Evolutionary conservation across 257 asterid genomes (phyloP).

Genomic region (Voacanga thouarsii): DNA sequence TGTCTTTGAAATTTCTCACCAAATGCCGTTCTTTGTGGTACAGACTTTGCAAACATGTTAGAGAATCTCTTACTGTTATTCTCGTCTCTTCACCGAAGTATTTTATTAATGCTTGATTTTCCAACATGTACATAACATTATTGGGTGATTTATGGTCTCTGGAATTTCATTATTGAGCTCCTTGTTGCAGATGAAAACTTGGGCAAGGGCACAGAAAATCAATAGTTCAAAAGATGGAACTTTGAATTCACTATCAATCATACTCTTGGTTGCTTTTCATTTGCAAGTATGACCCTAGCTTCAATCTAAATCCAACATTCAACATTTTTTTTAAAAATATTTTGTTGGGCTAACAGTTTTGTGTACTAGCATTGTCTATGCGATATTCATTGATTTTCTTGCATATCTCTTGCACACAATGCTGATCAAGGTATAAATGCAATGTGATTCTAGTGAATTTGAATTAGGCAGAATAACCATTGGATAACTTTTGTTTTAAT

Average conservation of each 20-base stretch:
- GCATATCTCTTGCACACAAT: not conserved
- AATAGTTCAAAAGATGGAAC: constrained; percentile 85
- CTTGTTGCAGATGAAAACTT: constrained; percentile 69
- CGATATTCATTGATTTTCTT: not conserved
- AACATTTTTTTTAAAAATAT: not conserved
- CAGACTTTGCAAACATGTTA: not conserved
- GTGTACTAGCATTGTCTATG: not conserved
- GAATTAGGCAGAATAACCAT: not conserved
- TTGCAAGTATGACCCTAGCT: constrained; percentile 58
- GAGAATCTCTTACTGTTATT: not conserved
- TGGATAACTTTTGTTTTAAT: not conserved
- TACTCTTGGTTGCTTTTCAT: constrained; percentile 85
- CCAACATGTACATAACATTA: not conserved
- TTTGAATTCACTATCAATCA: constrained; percentile 77
- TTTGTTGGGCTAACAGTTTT: not conserved
- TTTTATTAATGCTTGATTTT: constrained; percentile 5
- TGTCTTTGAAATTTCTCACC: not conserved
- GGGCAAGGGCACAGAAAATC: constrained; percentile 85
- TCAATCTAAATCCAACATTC: constrained; percentile 1
- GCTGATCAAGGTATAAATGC: not conserved
- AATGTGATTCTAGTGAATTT: not conserved
- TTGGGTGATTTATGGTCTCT: not conserved
- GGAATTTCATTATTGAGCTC: not conserved
- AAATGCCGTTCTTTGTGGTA: not conserved
- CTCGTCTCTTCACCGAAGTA: not conserved